Base-by-base conservation (phyloP, 331 rosid species). In the Saraca asoca region DNA sequence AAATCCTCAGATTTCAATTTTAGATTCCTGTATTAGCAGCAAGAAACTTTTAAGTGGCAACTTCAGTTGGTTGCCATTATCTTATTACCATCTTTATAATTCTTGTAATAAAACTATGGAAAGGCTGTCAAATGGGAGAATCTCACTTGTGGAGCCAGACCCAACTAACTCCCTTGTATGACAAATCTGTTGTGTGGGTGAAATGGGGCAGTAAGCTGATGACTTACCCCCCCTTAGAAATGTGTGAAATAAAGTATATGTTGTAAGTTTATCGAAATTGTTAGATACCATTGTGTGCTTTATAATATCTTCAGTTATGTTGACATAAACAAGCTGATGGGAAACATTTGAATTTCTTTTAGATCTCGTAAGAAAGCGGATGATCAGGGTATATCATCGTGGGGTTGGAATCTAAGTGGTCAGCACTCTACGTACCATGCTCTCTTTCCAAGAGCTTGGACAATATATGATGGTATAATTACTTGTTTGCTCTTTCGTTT, bases 361-460 rank as follows among this genome's bases (percentile, higher is more conserved):
- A 64, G 77, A 56, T 70, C 79, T 58, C 70, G 67, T 73, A 90
- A 74, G 85, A 93, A 83, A 78, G 81, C 76, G 44, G 83, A 75
- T 77, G 98, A 93, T 69, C 82, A 85, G 65, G 98, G 98, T 60
- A 78, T 88, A 81, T 88, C 98, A 16, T 93, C 98, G 9, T 93
- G 98, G 98, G 98, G 97, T 43, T 93, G 98, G 98, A 93, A 93
- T 81, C 85, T 93, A 57, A 82, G 46, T 71, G 98, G 98, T 24
- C 98, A 93, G 76, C 97, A 90, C 77, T 93, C 98, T 70, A 93
- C 98, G 51, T 93, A 93, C 80, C 98, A 93, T 75, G 98, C 98
- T 82, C 72, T 93, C 74, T 93, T 93, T 82, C 98, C 98, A 34
- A 93, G 98, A 88, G 96, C 98, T 58, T 93, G 98, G 98, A 93